Conservation (phyloP, 176 grass and related monocot genomes). For the Thinopyrum elongatum region DNA sequence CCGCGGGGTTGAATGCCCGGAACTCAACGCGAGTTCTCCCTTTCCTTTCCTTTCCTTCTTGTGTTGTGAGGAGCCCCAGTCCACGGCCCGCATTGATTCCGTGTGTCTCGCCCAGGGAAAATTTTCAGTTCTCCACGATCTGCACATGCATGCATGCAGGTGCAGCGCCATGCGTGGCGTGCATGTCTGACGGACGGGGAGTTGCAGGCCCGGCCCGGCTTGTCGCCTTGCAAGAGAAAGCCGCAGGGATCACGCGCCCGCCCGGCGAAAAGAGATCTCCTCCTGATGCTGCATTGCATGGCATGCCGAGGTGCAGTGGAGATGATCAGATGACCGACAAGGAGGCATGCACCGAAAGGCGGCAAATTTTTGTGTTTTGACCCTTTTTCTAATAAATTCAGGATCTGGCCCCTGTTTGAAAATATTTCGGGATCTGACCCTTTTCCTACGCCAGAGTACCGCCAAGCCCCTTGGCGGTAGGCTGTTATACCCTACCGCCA, state of each 20-base stretch:
- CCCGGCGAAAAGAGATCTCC: too few relatives aligned
- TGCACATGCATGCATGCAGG: not conserved
- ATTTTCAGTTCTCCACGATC: not conserved
- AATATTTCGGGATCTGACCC: too few relatives aligned
- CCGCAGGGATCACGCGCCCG: not conserved
- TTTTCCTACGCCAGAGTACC: too few relatives aligned
- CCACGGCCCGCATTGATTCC: slow-evolving; percentile 5
- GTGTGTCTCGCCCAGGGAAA: not conserved
- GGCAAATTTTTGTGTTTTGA: too few relatives aligned
- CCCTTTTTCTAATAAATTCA: too few relatives aligned
- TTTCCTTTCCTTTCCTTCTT: not conserved
- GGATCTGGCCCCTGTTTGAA: too few relatives aligned
- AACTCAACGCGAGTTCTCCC: not conserved
- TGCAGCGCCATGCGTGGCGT: not conserved
- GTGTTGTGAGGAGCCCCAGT: not conserved
- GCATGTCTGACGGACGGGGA: not conserved
- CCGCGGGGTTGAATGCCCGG: not conserved
- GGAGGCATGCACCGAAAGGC: not conserved
- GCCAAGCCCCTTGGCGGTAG: too few relatives aligned
- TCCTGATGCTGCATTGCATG: not conserved
- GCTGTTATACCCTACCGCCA: too few relatives aligned
- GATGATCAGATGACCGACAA: not conserved
- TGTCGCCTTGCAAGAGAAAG: slow-evolving; percentile 1
- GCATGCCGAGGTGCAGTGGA: not conserved
- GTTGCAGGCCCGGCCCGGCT: not conserved